Evolutionary conservation across 2,329 filamentous ascomycete genomes (phyloP), one percentile per base, ranked within the genome.

Genomic region (Trichophyton equinum): DNA sequence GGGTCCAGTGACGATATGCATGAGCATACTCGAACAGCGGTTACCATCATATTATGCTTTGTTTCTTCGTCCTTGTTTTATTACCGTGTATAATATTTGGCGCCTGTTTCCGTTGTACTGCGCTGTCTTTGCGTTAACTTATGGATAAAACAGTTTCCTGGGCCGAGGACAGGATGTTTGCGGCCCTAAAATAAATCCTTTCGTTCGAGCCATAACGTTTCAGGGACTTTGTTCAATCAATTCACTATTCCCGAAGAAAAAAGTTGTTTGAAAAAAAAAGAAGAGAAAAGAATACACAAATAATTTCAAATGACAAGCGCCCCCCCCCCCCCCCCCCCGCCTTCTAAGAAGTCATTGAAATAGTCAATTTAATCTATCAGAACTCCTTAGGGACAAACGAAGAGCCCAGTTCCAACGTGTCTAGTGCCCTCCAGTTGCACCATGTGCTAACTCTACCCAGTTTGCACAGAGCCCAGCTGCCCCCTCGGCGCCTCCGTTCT

Each of bases 21-120:
- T 58, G 56, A 58, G 56, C 56, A 58, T 58, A 58, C n/a, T 58
- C 56, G 56, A 44, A 36, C 40, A 58, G 56, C 25, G 36, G 56
- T 58, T 30, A 44, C 42, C 56, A 44, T 42, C 56, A 44, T 42
- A 7, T 42, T 55, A 55, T 42, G 18, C n/a, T 27, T 30, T 47
- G 22, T 36, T 55, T 55, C n/a, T 36, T 27, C 15, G 51, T 30
- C 27, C n/a, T 6, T 22, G 25, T 55, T 55, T 55, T 55, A 55
- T 55, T 55, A 36, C 20, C 27, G 27, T 55, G 51, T 55, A 55
- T 55, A 55, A 55, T 55, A 55, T 36, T 27, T 36, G 51, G 27
- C 51, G 25, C 27, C 20, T 36, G 49, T 55, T 36, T 18, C 33
- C n/a, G 30, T 55, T 55, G 1, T 55, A 30, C 3, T 36, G 51